Base-by-base conservation (phyloP, 192 early-diverging fungal genomes). In the Coemansia sp. region DNA sequence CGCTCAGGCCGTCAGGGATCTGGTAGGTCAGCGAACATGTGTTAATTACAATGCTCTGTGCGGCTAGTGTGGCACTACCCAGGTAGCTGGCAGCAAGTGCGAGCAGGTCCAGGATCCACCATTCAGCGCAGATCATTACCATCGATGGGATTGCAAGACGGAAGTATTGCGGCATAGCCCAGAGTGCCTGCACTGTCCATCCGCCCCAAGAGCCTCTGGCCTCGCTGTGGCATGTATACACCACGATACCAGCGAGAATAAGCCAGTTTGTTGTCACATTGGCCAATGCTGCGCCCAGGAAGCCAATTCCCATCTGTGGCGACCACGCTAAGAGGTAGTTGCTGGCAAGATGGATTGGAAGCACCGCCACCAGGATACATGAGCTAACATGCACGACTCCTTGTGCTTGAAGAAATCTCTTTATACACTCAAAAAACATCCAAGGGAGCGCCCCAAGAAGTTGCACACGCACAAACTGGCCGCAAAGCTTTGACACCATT, bases 341-440 rank as follows among this genome's bases (percentile, higher is more conserved):
- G 60, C 90, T 67, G 23, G 88, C 57, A 0, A 90, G 67, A 64
- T 94, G 93, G 50, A 94, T 54, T 7, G 91, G 92, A 24, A 89
- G 61, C 3, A 86, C 86, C 49, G 89, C 73, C 22, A 89, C 49
- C 26, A 94, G 81, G 19, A 95, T 85, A 57, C 82, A 84, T 26
- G 94, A 92, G 32, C 83, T 84, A 1, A 90, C 92, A 26, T 89
- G 83, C 96, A 98, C 94, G 67, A 89, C 89, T 58, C 90, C 94
- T 82, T 98, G 96, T 0, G 89, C 88, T 65, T 96, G 92, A 23
- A 97, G 78, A 65, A 84, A 97, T 59, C 92, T 85, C 68, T 93
- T 92, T 51, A 94, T 67, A 68, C 90, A 91, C 60, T 97, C 94
- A 83, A 90, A 90, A 19, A 85, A 81, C 72, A 97, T 74, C 73